These are phyloP conservation scores for Malassezia slooffiae DNA, from an alignment of 1,284 basidiomycete genomes.

Conservation along the genomic window DNA sequence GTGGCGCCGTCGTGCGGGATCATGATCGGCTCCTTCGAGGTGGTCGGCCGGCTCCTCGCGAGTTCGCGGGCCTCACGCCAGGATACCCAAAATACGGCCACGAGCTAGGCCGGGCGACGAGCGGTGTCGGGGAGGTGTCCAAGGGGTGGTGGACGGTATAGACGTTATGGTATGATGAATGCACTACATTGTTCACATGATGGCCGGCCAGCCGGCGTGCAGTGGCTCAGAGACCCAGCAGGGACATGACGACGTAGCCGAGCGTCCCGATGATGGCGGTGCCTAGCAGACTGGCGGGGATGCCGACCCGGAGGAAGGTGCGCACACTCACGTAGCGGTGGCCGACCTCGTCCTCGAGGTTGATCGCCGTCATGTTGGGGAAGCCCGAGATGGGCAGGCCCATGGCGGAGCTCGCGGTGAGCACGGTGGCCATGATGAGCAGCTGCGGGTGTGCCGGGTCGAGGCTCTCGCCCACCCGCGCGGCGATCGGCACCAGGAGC, in stretches of 20 bases:
- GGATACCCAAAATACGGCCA: too few species aligned
- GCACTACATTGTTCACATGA: conserved; percentile 5
- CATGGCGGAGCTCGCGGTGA: conserved; percentile 93
- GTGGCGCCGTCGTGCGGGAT: conserved; percentile 98
- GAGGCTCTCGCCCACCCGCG: conserved; percentile 71
- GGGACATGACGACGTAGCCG: conserved; percentile 38
- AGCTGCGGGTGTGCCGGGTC: conserved; percentile 36
- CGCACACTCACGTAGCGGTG: conserved; percentile 52
- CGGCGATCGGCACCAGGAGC: conserved; percentile 86
- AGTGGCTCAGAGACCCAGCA: conserved; percentile 17
- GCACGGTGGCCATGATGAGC: conserved; percentile 56
- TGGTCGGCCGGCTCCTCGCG: conserved; percentile 40
- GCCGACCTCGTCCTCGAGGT: conserved; percentile 89
- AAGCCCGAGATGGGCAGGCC: conserved; percentile 96
- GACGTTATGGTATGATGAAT: neutral
- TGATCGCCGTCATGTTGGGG: conserved; percentile 62
- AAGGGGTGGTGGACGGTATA: neutral
- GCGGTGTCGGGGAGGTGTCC: too few species aligned
- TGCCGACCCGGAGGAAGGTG: conserved; percentile 86
- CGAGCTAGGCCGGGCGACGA: too few species aligned
- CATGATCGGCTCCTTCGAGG: conserved; percentile 94
- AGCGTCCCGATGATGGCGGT: conserved; percentile 51
- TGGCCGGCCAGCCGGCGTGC: too few species aligned
- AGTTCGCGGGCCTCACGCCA: neutral
- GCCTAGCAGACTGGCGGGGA: conserved; percentile 78